Evolutionary conservation across 2,329 filamentous ascomycete genomes (phyloP), one percentile per base, ranked within the genome.

Genomic region (Exophiala oligosperma): DNA sequence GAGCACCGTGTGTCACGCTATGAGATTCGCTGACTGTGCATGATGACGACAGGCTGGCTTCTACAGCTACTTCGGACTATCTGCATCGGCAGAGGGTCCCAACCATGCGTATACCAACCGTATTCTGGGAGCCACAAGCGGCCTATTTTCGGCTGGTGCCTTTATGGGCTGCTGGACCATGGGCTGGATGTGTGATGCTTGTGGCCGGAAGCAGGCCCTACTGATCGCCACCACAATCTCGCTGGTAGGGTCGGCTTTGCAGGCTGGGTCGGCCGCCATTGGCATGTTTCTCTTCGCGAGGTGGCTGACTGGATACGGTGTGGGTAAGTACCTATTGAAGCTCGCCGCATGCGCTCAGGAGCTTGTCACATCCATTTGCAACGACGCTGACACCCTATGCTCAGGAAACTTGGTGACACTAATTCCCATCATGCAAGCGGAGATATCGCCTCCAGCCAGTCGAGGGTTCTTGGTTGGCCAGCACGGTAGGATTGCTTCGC

Each of bases 391-490:
- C 35, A 8, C 7, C 7, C 35, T 7, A 14, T 21, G 12, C 5
- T 7, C 32, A 50, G 54, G 54, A 14, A 56, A 43, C 8, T 21
- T 56, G 11, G 46, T 56, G 12, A 28, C 29, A 9, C 26, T 49
- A 24, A 28, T 56, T 5, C 54, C 54, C 2, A 14, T 56, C n/a
- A 43, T 50, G 12, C 46, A 56, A 37, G n/a, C 54, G 9, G 54
- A 56, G 48, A 49, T 56, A 24, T 11, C 37, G 8, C 54, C 54
- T 24, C 47, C 54, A 11, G 49, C 48, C 9, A 46, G 26, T 47
- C 73, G 76, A 3, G 76, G 76, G 35, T 78, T 74, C 72, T 72
- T 79, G 3, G 76, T 78, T 6, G 74, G 74, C 9, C 74, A 76
- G 44, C 74, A 76, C 63, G 75, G 75, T 54, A 77, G 11, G 32